Evolutionary conservation across 495 filamentous ascomycete species (phyloP), one percentile per base, ranked within the genome.

Genomic region (Aspergillus bridgeri): DNA sequence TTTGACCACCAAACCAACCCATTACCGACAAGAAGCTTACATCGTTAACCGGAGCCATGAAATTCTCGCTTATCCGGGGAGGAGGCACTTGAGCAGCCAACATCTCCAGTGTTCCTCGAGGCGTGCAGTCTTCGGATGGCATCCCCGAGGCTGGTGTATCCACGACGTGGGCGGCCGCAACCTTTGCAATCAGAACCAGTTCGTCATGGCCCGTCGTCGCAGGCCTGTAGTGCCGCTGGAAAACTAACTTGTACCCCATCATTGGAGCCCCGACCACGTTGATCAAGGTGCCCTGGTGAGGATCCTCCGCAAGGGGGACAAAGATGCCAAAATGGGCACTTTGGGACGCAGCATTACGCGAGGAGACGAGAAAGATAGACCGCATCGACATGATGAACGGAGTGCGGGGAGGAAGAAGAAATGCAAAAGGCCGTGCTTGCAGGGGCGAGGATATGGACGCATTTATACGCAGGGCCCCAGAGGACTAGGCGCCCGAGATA

Each of bases 261-360:
- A 69, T 71, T 0, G 66, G 69, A 18, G 69, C 65, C 13, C 70
- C 70, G 22, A 70, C 56, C 8, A 67, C 71, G 29, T 73, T 60
- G 19, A 75, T 75, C 27, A 70, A 15, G n/a, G 63, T 70, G 21
- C 69, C 68, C 23, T 33, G 42, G 0, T 54, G 53, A 27, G 55
- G 48, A 15, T 62, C 46, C 11, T 27, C 18, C 8, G 57, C 60
- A 15, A 60, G 58, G 18, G 71, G 69, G 48, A 75, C 63, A 50
- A 68, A 75, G 42, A 75, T 66, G 1, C 70, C 60, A 46, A 71
- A 75, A 53, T 75, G 71, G 5, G 71, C 62, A 23, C 69, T 55
- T 56, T 72, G 70, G 21, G 43, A 48, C 6, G 60, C 47, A 21
- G 50, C 49, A 51, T 68, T 60, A 5, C 65, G 61, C 21, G 51